These are phyloP conservation scores for Earliella scabrosa DNA, from an alignment of 1,284 basidiomycete species.

Conservation along the genomic window DNA sequence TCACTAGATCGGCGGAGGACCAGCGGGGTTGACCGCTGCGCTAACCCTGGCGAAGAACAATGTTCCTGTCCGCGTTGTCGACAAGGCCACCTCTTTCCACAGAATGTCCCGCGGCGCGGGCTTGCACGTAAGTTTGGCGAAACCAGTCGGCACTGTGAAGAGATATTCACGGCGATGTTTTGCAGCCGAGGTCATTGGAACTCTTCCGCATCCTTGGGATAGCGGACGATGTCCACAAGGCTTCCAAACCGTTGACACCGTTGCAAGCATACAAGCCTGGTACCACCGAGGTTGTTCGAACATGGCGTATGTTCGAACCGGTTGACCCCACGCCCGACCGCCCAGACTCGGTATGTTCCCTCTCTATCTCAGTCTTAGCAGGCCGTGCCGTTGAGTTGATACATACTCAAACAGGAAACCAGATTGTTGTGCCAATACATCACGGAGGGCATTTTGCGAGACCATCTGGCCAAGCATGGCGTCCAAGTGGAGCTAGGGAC, in stretches of 20 bases:
- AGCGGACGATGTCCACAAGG: constrained; percentile 11
- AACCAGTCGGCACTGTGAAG: no score
- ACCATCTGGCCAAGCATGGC: constrained; percentile 30
- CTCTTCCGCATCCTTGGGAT: constrained; percentile 26
- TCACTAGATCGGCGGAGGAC: no score
- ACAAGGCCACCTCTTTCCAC: constrained; percentile 5
- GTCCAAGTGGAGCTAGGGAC: constrained; percentile 35
- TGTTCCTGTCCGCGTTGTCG: constrained; percentile 10
- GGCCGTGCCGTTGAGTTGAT: no score
- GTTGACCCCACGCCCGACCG: constrained; percentile 19
- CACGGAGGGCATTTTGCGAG: constrained; percentile 35
- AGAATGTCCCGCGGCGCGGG: constrained; percentile 1
- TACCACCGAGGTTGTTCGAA: constrained; percentile 16
- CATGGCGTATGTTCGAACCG: constrained; percentile 13
- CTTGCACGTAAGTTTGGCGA: not conserved
- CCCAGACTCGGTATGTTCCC: constrained; percentile 26
- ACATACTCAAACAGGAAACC: no score
- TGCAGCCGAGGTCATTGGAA: constrained; percentile 26
- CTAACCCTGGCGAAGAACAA: constrained; percentile 15
- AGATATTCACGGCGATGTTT: no score
- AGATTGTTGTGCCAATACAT: constrained; percentile 28
- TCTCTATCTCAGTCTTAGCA: no score
- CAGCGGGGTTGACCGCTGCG: constrained; percentile 4
- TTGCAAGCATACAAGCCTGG: constrained; percentile 23
- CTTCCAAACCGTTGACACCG: not conserved